phyloP scores from a whole-genome alignment of 2,329 filamentous ascomycete species.

The Colletotrichum gigasporum region DNA sequence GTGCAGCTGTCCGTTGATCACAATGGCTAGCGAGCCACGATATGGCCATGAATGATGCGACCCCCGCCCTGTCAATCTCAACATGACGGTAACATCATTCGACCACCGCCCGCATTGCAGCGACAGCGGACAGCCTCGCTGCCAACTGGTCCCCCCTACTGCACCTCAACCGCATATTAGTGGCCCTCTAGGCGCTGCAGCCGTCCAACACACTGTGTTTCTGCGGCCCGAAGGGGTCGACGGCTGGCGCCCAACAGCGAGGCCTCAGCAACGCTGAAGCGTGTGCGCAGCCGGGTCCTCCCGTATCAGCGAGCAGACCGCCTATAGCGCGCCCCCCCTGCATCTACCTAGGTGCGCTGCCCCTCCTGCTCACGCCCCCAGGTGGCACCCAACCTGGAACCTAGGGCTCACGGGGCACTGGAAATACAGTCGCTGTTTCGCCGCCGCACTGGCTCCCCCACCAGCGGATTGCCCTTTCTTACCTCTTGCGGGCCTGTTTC shows the following conservation, averaged over 20 bases:
- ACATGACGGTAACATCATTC: conserved; percentile 29
- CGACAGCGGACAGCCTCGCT: background rate
- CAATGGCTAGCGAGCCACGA: conserved; percentile 23
- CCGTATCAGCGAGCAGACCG: too few species aligned
- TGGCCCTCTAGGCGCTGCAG: conserved; percentile 13
- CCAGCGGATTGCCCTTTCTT: too few species aligned
- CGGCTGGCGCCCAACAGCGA: background rate
- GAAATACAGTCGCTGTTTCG: conserved; percentile 4
- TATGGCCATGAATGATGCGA: conserved; percentile 29
- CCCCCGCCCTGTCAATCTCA: conserved; percentile 28
- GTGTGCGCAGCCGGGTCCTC: background rate
- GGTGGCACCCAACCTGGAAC: too few species aligned
- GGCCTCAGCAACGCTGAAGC: too few species aligned
- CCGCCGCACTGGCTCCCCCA: background rate
- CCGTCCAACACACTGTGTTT: conserved; percentile 11
- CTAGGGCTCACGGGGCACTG: background rate
- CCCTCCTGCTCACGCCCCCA: too few species aligned
- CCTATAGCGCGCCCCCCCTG: too few species aligned
- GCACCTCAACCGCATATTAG: conserved; percentile 3
- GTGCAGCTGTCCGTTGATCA: conserved; percentile 17
- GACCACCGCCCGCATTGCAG: conserved; percentile 19
- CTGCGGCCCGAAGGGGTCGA: background rate
- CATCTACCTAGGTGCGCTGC: too few species aligned
- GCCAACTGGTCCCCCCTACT: background rate
- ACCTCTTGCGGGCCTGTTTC: too few species aligned